These are phyloP conservation scores for Poa annua DNA, from an alignment of 176 grass and related monocot genomes.

Conservation along the genomic window DNA sequence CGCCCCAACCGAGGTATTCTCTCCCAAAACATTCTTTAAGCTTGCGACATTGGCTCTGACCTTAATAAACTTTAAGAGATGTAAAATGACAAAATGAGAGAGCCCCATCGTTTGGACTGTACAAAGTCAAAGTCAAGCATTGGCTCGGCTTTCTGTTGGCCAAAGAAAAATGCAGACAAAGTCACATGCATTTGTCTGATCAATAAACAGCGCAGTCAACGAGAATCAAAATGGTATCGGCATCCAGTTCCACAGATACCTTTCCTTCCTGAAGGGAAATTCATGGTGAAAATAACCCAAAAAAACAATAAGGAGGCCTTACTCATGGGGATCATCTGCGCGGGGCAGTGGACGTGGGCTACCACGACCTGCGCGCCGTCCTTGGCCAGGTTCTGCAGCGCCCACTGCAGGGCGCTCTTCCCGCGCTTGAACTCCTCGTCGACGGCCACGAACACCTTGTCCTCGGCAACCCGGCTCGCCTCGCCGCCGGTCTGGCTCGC, in stretches of 20 bases:
- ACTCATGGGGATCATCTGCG: slow-evolving; percentile 56
- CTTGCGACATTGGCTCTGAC: not conserved
- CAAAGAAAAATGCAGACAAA: not conserved
- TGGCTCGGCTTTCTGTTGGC: not conserved
- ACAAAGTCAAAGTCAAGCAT: slow-evolving; percentile 1
- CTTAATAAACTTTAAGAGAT: not conserved
- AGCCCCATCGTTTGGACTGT: not conserved
- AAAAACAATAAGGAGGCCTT: slow-evolving; percentile 30
- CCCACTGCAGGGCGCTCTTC: slow-evolving; percentile 57
- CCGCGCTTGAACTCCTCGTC: slow-evolving; percentile 51
- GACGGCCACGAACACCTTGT: slow-evolving; percentile 69
- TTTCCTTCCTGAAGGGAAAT: not conserved
- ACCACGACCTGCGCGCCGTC: slow-evolving; percentile 48
- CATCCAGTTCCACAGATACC: not conserved
- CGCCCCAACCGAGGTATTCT: not conserved
- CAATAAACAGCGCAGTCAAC: not conserved
- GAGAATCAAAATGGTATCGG: slow-evolving; percentile 8
- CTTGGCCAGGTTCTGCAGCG: slow-evolving; percentile 58
- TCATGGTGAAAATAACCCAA: not conserved
- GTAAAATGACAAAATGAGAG: not conserved
- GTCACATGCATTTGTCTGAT: not conserved
- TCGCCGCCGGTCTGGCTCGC: not conserved
- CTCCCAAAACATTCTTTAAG: not conserved
- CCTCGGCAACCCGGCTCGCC: slow-evolving; percentile 1
- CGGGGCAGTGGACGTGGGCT: slow-evolving; percentile 60